These are phyloP conservation scores for Amylostereum areolatum DNA, from an alignment of 1,284 basidiomycete species.

Conservation along the genomic window DNA sequence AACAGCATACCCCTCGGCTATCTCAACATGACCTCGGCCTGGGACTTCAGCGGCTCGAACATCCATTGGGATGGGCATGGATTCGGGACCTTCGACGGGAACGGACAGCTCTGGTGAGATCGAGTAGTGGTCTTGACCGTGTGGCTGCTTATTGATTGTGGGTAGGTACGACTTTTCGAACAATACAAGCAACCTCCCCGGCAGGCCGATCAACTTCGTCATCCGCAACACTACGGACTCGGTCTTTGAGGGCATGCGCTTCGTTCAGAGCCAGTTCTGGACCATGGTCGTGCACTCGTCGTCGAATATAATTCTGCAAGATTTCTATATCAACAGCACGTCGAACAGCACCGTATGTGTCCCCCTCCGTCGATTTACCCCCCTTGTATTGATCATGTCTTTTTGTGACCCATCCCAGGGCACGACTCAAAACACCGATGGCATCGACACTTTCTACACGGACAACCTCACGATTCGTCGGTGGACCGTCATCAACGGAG, in stretches of 20 bases:
- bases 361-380: neutral
- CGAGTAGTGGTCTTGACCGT: neutral
- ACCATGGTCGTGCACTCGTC: constrained; percentile 1
- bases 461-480: neutral
- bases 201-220: constrained; percentile 20
- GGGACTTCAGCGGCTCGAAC: constrained; percentile 24
- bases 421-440: neutral
- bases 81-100: constrained; percentile 26
- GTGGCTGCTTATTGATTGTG: neutral
- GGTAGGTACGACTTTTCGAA: constrained; percentile 25
- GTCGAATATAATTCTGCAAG: neutral
- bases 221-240: neutral
- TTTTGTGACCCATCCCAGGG: neutral
- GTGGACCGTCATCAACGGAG: neutral
- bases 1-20: constrained; percentile 24
- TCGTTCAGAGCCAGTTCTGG: neutral
- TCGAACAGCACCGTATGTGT: neutral
- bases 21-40: constrained; percentile 24
- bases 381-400: neutral
- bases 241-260: neutral
- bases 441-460: neutral
- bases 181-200: constrained; percentile 25
- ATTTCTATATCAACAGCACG: neutral
- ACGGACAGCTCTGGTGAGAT: constrained; percentile 26
- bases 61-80: constrained; percentile 23